Base-by-base conservation (phyloP, 768 basidiomycete species). In the Lactarius psammicola region DNA sequence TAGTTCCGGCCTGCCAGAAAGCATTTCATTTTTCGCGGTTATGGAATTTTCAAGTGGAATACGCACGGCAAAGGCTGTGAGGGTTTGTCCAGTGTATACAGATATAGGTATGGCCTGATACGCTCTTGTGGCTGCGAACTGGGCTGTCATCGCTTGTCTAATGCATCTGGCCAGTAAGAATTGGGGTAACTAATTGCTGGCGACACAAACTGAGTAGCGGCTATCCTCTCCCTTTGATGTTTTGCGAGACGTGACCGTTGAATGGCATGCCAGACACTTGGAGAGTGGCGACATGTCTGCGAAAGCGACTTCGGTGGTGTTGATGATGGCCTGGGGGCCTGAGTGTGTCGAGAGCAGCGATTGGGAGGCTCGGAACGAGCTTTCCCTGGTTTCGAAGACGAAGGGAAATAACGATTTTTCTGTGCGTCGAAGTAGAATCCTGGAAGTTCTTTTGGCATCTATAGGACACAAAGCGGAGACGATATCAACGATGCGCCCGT, bases 331-430 rank as follows among this genome's bases (percentile, higher is more conserved):
- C 11, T 26, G 11, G 23, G 46, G n/a, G n/a, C n/a, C n/a, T n/a
- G n/a, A 26, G 46, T 26, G 5, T 49, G 11, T 49, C 26, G n/a
- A 23, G 46, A 46, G n/a, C 23, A 23, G 10, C 20, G 34, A 13
- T n/a, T 2, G 20, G 4, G 20, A 42, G 18, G 42, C 13, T 42
- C 30, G 38, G 58, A 33, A 51, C 26, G 28, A 15, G 55, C 34
- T 53, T 62, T 58, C 40, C 26, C 33, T 13, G 63, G 49, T 56
- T 42, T 62, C 11, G 71, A 73, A 7, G 72, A 67, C n/a, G 63
- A 51, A n/a, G 73, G 67, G 62, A 74, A 74, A 65, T 74, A 73
- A 18, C 71, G 67, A 17, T 72, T 68, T 42, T 68, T 70, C 31
- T 46, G 42, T 34, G 59, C 58, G 55, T 74, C 73, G 36, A 64